phyloP scores from a whole-genome alignment of 768 basidiomycete species.

The Dioszegia crocea region DNA sequence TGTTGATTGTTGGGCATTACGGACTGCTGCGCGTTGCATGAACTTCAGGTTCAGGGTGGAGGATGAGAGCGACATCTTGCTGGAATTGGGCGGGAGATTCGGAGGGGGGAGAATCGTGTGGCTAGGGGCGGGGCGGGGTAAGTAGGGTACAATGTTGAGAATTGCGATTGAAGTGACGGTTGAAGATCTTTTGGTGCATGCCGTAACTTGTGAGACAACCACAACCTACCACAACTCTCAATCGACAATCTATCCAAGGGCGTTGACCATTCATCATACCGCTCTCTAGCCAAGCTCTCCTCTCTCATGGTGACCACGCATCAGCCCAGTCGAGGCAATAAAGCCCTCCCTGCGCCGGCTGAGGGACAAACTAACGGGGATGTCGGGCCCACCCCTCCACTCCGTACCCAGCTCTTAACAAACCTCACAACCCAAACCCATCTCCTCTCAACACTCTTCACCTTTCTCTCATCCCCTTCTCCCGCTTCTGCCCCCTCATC shows the following conservation, averaged over 20 bases:
- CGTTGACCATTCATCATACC: no score
- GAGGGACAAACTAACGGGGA: no score
- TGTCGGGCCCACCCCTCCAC: slow-evolving; percentile 1
- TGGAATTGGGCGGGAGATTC: background rate
- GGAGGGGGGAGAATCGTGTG: no score
- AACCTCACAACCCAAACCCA: slow-evolving; percentile 34
- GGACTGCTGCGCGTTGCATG: slow-evolving; percentile 39
- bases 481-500: background rate
- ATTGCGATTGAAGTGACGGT: no score
- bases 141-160: no score
- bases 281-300: no score
- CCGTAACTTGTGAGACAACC: background rate
- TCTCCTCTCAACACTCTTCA: slow-evolving; percentile 32
- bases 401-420: slow-evolving; percentile 17
- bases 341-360: no score
- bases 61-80: slow-evolving; percentile 34
- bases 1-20: slow-evolving; percentile 5
- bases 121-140: background rate
- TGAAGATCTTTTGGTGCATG: background rate
- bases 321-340: no score
- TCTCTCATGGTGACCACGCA: no score
- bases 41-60: slow-evolving; percentile 43
- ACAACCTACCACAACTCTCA: background rate
- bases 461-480: slow-evolving; percentile 10
- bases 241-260: background rate